These are phyloP conservation scores for Cercospora berteroae DNA, from an alignment of 2,329 filamentous ascomycete species.

Conservation along the genomic window DNA sequence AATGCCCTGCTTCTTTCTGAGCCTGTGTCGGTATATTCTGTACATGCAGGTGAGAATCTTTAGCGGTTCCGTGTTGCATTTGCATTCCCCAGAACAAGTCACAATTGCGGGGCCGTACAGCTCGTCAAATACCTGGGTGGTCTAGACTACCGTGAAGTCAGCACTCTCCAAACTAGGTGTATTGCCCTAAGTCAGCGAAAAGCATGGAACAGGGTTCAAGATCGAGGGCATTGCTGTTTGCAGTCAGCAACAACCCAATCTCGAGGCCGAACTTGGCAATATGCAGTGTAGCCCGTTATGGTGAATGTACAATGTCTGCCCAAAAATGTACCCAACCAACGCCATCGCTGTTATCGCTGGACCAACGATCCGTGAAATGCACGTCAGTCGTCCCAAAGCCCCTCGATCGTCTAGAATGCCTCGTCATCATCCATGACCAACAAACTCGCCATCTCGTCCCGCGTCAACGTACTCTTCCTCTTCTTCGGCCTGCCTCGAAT, in stretches of 20 bases:
- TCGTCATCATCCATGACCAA: conserved; percentile 21
- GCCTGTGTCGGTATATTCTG: neutral
- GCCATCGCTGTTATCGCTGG: neutral
- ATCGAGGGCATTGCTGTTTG: neutral
- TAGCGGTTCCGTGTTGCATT: neutral
- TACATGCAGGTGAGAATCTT: neutral
- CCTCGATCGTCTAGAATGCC: neutral
- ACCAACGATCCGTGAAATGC: neutral
- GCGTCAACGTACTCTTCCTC: conserved; percentile 71
- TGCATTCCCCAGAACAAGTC: neutral
- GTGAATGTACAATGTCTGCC: neutral
- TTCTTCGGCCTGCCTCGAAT: conserved; percentile 59
- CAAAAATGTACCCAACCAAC: neutral
- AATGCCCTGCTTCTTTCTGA: neutral
- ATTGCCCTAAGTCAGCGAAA: no score
- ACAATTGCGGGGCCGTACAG: neutral
- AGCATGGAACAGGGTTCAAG: neutral
- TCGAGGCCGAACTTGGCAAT: no score
- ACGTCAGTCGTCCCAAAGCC: neutral
- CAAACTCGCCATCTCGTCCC: conserved; percentile 69
- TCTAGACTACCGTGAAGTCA: no score
- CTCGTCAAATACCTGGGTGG: neutral
- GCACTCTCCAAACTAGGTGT: no score
- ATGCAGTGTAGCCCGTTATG: neutral
- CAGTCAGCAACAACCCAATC: neutral